phyloP scores from a whole-genome alignment of 1,284 basidiomycete genomes.

The Cutaneotrichosporon mucoides region DNA sequence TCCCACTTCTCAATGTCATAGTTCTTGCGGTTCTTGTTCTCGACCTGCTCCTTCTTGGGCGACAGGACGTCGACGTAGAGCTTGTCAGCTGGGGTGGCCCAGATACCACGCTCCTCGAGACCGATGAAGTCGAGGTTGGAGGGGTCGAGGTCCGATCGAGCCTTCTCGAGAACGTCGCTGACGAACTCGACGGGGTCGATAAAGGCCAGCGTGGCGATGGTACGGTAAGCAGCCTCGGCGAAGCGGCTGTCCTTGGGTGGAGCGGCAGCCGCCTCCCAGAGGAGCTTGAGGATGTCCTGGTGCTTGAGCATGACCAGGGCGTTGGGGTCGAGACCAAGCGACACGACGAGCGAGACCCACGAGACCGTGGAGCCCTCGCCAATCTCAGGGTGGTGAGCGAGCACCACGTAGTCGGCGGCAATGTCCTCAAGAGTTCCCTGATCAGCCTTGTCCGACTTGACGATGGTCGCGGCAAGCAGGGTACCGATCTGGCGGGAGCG shows the following conservation, averaged over 20 bases:
- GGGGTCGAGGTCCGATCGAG: conserved; percentile 62
- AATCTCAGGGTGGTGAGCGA: conserved; percentile 70
- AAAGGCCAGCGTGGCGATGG: conserved; percentile 71
- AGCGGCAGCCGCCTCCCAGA: conserved; percentile 32
- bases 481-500: conserved; percentile 40
- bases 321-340: conserved; percentile 63
- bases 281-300: conserved; percentile 32
- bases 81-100: conserved; percentile 74
- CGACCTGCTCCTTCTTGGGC: conserved; percentile 56
- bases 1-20: conserved; percentile 90
- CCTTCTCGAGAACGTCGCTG: conserved; percentile 63
- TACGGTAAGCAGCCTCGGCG: conserved; percentile 62
- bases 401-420: conserved; percentile 57
- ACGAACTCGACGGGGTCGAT: conserved; percentile 67
- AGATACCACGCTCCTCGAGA: conserved; percentile 71
- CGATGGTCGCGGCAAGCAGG: conserved; percentile 24
- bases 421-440: conserved; percentile 30
- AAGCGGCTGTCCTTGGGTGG: conserved; percentile 27
- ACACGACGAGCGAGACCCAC: conserved; percentile 80
- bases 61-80: conserved; percentile 72
- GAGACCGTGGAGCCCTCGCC: conserved; percentile 61
- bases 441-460: conserved; percentile 16
- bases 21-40: conserved; percentile 72
- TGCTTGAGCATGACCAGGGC: conserved; percentile 42
- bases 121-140: conserved; percentile 60